A percentile compares a stretch with the other conserved stretches of the same genome.
Evolutionary conservation across 2,329 filamentous ascomycete genomes (phyloP).

Genomic region (Claviceps cyperi): DNA sequence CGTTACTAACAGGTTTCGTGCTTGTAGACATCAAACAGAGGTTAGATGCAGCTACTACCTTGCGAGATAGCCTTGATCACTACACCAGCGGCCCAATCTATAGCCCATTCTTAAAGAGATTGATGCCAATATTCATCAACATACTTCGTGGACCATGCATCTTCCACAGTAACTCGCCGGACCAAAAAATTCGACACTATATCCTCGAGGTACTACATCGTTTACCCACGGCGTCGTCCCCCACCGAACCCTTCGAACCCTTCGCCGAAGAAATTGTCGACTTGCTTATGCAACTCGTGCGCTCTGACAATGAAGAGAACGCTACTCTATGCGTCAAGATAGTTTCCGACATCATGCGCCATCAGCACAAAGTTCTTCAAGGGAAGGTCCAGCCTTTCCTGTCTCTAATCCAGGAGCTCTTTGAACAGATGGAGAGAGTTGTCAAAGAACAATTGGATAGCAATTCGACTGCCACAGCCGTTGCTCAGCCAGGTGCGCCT

Average conservation of each 20-base stretch:
- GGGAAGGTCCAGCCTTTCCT: slow-evolving; percentile 81
- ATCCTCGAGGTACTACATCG: slow-evolving; percentile 90
- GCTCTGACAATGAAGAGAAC: slow-evolving; percentile 94
- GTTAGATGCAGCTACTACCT: slow-evolving; percentile 65
- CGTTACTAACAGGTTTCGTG: slow-evolving; percentile 2
- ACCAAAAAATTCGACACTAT: slow-evolving; percentile 88
- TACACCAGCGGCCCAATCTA: slow-evolving; percentile 72
- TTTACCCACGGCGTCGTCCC: slow-evolving; percentile 54
- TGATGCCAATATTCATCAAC: slow-evolving; percentile 79
- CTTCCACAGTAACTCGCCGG: slow-evolving; percentile 77
- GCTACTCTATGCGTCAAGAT: slow-evolving; percentile 97
- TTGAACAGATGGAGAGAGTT: slow-evolving; percentile 85
- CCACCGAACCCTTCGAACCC: slow-evolving; percentile 69
- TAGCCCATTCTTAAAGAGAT: slow-evolving; percentile 63
- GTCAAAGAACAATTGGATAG: slow-evolving; percentile 93
- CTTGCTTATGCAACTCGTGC: slow-evolving; percentile 74
- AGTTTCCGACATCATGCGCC: slow-evolving; percentile 89
- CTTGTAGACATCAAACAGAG: slow-evolving; percentile 63
- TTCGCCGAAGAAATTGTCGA: slow-evolving; percentile 84
- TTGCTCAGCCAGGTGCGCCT: slow-evolving; percentile 41
- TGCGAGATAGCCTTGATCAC: slow-evolving; percentile 84
- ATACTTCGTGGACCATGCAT: slow-evolving; percentile 76
- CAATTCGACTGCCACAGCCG: slow-evolving; percentile 44
- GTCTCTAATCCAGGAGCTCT: slow-evolving; percentile 85
- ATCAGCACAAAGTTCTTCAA: slow-evolving; percentile 68